These are phyloP conservation scores for Gonapodya prolifera DNA, from an alignment of 192 early-diverging fungal species.

Conservation along the genomic window DNA sequence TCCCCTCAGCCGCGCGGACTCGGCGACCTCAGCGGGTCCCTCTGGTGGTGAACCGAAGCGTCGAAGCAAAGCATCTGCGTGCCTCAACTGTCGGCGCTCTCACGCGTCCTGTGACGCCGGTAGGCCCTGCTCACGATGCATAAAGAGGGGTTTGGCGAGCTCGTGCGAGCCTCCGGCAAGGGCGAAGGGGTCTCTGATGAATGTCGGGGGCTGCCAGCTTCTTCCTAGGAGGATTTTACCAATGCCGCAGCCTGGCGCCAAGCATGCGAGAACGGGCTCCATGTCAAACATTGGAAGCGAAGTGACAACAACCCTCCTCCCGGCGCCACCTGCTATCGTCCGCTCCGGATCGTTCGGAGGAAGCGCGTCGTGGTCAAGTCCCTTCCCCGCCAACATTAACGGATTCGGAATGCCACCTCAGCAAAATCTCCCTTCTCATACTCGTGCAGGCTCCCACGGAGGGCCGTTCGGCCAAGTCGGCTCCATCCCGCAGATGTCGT, in stretches of 20 bases:
- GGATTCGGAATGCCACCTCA: neutral
- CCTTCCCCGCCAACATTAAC: neutral
- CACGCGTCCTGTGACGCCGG: constrained; percentile 13
- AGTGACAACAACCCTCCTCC: neutral
- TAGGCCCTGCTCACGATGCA: constrained; percentile 14
- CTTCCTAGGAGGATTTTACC: neutral
- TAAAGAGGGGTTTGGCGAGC: constrained; percentile 6
- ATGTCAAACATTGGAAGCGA: neutral
- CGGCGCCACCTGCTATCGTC: neutral
- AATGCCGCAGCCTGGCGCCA: neutral
- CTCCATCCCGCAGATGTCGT: neutral
- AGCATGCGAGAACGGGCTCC: neutral
- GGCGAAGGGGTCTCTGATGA: neutral
- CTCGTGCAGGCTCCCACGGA: neutral
- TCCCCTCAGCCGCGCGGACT: neutral
- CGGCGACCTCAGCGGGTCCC: neutral
- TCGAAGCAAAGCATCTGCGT: constrained; percentile 4
- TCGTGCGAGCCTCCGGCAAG: neutral
- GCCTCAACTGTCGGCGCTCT: constrained; percentile 11
- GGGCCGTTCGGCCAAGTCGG: neutral
- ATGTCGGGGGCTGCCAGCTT: neutral
- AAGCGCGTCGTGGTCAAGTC: no score
- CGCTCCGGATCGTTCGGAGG: neutral
- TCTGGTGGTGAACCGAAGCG: neutral
- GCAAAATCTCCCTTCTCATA: neutral